Conservation (phyloP, 106 monocot species). For the Dendrobium officinale region DNA sequence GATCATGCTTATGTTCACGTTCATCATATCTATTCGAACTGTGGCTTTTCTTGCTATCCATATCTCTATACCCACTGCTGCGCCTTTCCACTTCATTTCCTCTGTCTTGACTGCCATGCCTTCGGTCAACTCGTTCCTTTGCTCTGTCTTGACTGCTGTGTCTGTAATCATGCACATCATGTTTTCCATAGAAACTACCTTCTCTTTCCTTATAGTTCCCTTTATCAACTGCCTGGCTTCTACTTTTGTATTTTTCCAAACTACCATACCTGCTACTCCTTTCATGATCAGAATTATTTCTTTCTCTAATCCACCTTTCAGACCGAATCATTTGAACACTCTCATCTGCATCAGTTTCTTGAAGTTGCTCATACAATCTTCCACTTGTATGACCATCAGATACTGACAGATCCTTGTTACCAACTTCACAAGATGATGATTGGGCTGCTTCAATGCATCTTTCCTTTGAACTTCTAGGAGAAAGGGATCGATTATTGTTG, state of each 20-base stretch:
- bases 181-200: conserved; percentile 1
- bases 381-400: conserved; percentile 19
- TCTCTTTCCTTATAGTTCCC: conserved; percentile 17
- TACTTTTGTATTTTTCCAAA: conserved; percentile 13
- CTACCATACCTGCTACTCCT: conserved; percentile 11
- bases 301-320: neutral
- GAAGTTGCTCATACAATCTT: conserved; percentile 11
- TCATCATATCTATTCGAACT: conserved; percentile 35
- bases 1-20: conserved; percentile 10
- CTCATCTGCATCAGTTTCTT: conserved; percentile 1
- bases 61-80: conserved; percentile 13
- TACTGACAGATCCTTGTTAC: conserved; percentile 23
- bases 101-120: conserved; percentile 2
- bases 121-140: conserved; percentile 5
- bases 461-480: conserved; percentile 18
- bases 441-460: neutral
- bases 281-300: conserved; percentile 10
- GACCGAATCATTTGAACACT: conserved; percentile 1
- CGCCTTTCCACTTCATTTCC: neutral
- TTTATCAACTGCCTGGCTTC: conserved; percentile 12
- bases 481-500: conserved; percentile 14
- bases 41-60: conserved; percentile 35
- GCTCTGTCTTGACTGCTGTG: conserved; percentile 15
- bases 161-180: conserved; percentile 10
- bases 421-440: conserved; percentile 26